Base-by-base conservation (phyloP, 2,329 filamentous ascomycete genomes). In the Colletotrichum eremochloae region DNA sequence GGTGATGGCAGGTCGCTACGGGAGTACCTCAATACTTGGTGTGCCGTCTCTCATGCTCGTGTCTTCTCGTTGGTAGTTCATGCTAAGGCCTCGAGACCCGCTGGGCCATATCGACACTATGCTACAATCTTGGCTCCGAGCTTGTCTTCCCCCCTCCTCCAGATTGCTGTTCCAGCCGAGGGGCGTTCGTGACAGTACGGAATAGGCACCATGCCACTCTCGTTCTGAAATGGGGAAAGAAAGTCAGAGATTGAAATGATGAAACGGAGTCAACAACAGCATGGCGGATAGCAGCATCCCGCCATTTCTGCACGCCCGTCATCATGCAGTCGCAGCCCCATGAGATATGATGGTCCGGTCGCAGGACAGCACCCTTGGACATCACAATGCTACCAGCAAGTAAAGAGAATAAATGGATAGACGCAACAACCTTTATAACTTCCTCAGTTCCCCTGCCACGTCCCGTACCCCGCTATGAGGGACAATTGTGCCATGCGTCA, bases 1-100 rank as follows among this genome's bases (percentile, higher is more conserved):
- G 29, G 63, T 29, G 14, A 44, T 70, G n/a, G 24, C 55, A 67
- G 63, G 68, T 40, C 55, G 55, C 48, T 36, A 60, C 53, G 64
- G 56, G 63, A 31, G n/a, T 55, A 73, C 14, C 36, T 60, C 63
- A 62, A 62, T 52, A 68, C 68, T 60, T 46, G 24, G 46, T 48
- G 46, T 48, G 24, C 20, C 20, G 42, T 69, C n/a, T 46, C 29
- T 36, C 33, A 52, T 56, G 20, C 50, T 52, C 15, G 38, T 42
- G 18, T 53, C 40, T 29, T 50, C n/a, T 44, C 56, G 36, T 71
- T 71, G 64, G 64, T 46, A 18, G 44, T 53, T 7, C 31, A 56
- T 52, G 44, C 48, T 33, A 33, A 62, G 31, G 40, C 50, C 38
- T 67, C 60, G 20, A 40, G 38, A 33, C 29, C 46, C 56, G 46